Conservation (phyloP, 2,329 filamentous ascomycete genomes). For the Aspergillus phoenicis region DNA sequence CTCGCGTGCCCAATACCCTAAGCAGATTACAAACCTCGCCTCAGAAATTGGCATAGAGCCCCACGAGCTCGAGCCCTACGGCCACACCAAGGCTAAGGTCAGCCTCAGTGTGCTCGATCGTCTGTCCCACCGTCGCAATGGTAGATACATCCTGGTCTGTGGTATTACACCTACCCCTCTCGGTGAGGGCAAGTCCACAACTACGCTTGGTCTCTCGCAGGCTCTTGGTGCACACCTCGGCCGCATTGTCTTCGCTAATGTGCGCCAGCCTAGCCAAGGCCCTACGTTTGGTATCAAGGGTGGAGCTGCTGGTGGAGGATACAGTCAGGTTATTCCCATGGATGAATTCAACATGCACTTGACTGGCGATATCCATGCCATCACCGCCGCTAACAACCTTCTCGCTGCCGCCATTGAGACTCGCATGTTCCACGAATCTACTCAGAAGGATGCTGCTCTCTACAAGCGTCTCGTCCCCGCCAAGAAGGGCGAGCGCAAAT, state of each 20-base stretch:
- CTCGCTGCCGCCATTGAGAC: conserved; percentile 96
- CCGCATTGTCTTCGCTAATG: conserved; percentile 90
- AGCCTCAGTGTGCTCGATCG: conserved; percentile 79
- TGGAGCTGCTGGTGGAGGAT: conserved; percentile 92
- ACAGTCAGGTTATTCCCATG: conserved; percentile 99
- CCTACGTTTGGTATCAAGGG: conserved; percentile 99
- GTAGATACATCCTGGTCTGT: conserved; percentile 87
- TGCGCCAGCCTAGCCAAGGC: conserved; percentile 93
- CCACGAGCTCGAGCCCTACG: conserved; percentile 93
- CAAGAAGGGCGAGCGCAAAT: conserved; percentile 87
- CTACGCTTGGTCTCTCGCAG: conserved; percentile 92
- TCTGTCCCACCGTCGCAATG: conserved; percentile 82
- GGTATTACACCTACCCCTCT: conserved; percentile 96
- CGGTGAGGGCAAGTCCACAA: conserved; percentile 97
- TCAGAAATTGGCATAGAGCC: conserved; percentile 82
- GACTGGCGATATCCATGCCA: conserved; percentile 96
- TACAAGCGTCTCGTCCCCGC: conserved; percentile 84
- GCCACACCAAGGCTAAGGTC: conserved; percentile 94
- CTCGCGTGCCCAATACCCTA: conserved; percentile 86
- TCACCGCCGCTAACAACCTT: conserved; percentile 95
- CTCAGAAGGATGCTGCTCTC: conserved; percentile 85
- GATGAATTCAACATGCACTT: conserved; percentile 98
- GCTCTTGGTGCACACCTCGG: conserved; percentile 86
- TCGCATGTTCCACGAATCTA: conserved; percentile 96
- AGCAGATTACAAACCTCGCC: conserved; percentile 82